Base-by-base conservation (phyloP, 148 eudicot species). In the Persicaria tinctoria region DNA sequence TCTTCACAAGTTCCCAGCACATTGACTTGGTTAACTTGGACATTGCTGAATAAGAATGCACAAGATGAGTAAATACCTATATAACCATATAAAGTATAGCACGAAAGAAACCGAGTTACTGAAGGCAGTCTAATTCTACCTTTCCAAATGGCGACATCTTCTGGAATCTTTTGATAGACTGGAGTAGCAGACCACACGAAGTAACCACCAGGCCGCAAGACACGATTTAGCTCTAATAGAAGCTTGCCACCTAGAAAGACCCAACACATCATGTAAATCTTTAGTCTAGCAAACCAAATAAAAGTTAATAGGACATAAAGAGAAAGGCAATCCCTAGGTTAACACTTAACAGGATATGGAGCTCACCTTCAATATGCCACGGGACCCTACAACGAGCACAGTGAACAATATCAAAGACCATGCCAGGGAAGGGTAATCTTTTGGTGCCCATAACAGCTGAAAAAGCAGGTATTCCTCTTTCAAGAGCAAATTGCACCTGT, bases 111-210 rank as follows among this genome's bases (percentile, higher is more conserved):
- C 78, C 81, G 84, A 75, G 92, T 91, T 72, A 87, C 89, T 90
- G 72, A 12, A 68, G 18, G 5, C 70, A 66, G 17, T 38, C 48
- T 66, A 27, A 11, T 41, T 71, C 41, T 71, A 71, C 74, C 74
- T 84, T 85, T 78, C 96, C 92, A 88, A 12, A 90, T 88, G 66
- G 72, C 96, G 72, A 76, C 84, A 76, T 87, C 77, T 76, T 87
- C 92, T 0, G 76, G 48, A 27, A 74, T 81, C 38, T 83, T 84
- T 56, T 84, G 85, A 82, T 90, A 90, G 74, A 90, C 89, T 50
- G 96, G 96, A 69, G 96, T 90, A 73, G 96, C 96, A 68, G 92
- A 88, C 96, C 96, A 90, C 46, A 90, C 85, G 78, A 90, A 88
- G 84, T 84, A 85, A 17, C 96, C 89, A 79, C 96, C 96, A 80